A percentile compares a stretch with the other conserved stretches of the same genome.
Conservation (phyloP, 345 rosid genomes). For the Atalantia buxifolia region DNA sequence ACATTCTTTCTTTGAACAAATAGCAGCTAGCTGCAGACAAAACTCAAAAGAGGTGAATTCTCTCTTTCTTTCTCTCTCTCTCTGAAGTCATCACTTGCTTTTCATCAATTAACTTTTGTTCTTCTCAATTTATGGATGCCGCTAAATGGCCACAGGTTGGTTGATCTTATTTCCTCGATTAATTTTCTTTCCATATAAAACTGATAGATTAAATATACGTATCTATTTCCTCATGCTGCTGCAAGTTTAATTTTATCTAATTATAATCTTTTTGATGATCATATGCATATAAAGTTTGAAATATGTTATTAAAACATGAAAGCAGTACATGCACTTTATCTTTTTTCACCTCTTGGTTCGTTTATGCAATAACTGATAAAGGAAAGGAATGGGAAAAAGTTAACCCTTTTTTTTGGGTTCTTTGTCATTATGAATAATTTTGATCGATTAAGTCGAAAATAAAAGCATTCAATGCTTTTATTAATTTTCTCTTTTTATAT, state of each 20-base stretch:
- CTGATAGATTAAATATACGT: neutral
- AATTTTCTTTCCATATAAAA: neutral
- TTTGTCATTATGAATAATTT: neutral
- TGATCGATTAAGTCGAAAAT: no score
- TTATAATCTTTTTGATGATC: constrained; percentile 9
- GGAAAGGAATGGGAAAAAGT: neutral
- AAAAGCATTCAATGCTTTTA: constrained; percentile 4
- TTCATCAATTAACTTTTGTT: constrained; percentile 31
- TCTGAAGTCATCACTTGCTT: constrained; percentile 45
- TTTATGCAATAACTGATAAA: constrained; percentile 4
- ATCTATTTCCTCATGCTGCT: constrained; percentile 7
- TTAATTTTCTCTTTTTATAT: constrained; percentile 8
- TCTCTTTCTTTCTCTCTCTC: constrained; percentile 31
- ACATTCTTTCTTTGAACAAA: constrained; percentile 49
- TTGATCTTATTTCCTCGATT: constrained; percentile 1
- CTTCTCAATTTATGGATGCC: constrained; percentile 45
- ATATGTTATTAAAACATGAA: constrained; percentile 22
- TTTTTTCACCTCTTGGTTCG: neutral
- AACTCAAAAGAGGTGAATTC: constrained; percentile 39
- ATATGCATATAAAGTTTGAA: constrained; percentile 12
- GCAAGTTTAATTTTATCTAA: constrained; percentile 15
- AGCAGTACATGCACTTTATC: constrained; percentile 9
- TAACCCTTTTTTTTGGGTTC: constrained; percentile 3
- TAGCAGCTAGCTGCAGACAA: constrained; percentile 38
- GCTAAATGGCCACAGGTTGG: constrained; percentile 48